phyloP scores from a whole-genome alignment of 179 eudicot genomes.

The Actinidia arguta region DNA sequence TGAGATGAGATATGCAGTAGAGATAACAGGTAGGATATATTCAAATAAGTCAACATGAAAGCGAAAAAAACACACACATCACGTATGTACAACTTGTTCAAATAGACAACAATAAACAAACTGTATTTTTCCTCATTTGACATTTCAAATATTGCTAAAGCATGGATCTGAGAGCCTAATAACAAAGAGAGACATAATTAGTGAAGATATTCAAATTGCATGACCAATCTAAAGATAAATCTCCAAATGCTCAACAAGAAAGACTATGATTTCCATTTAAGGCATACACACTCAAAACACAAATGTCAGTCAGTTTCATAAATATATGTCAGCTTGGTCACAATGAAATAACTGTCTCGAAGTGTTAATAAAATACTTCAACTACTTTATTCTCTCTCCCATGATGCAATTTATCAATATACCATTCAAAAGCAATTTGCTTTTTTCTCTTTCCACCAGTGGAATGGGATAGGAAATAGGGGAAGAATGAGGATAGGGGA shows the following conservation, averaged over 20 bases:
- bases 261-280: background rate
- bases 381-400: background rate
- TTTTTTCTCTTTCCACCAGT: background rate
- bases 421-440: background rate
- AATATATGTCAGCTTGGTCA: background rate
- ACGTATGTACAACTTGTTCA: background rate
- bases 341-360: background rate
- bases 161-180: background rate
- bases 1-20: background rate
- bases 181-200: background rate
- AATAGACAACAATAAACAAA: background rate
- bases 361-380: background rate
- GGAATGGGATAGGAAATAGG: background rate
- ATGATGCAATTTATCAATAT: background rate
- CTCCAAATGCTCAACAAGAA: background rate
- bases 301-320: slow-evolving; percentile 10
- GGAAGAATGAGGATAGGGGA: background rate
- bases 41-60: background rate
- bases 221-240: background rate
- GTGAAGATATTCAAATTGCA: background rate
- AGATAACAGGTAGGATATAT: background rate
- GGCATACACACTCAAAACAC: slow-evolving; percentile 7
- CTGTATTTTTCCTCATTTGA: background rate
- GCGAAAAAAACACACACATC: background rate
- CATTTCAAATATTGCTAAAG: background rate